A percentile compares a stretch with the other conserved stretches of the same genome.
Conservation (phyloP, 768 basidiomycete species). For the Pleurotus tuoliensis region DNA sequence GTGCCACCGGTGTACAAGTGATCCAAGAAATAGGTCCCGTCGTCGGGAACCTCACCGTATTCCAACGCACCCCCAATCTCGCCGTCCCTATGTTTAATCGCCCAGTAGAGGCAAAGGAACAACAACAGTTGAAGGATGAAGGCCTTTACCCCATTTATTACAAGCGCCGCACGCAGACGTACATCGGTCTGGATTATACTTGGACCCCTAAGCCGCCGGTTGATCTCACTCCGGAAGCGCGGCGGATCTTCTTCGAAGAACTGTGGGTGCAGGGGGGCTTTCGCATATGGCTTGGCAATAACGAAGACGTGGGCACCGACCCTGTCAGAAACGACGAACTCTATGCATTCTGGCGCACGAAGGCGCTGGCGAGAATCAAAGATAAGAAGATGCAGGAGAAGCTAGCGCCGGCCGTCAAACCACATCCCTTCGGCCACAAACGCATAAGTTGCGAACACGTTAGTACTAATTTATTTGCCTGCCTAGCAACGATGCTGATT, state of each 20-base stretch:
- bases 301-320: constrained; percentile 13
- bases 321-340: constrained; percentile 17
- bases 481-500: neutral
- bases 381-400: constrained; percentile 18
- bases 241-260: constrained; percentile 17
- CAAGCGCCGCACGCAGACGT: constrained; percentile 17
- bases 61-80: constrained; percentile 38
- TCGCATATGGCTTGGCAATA: constrained; percentile 15
- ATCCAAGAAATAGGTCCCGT: constrained; percentile 20
- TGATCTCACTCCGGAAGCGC: constrained; percentile 17
- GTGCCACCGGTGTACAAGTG: constrained; percentile 22
- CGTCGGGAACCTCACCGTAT: constrained; percentile 20
- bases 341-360: constrained; percentile 23
- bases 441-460: constrained; percentile 17
- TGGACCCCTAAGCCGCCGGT: constrained; percentile 10
- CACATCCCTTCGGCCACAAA: constrained; percentile 23
- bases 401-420: constrained; percentile 18
- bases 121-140: constrained; percentile 14
- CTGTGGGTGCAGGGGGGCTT: constrained; percentile 20
- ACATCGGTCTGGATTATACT: constrained; percentile 15
- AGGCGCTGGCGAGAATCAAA: constrained; percentile 15
- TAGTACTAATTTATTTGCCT: neutral
- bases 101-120: constrained; percentile 48
- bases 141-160: constrained; percentile 15
- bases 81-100: constrained; percentile 48